Evolutionary conservation across 192 early-diverging fungal species (phyloP), one percentile per base, ranked within the genome.

Genomic region (Funneliformis geosporum): DNA sequence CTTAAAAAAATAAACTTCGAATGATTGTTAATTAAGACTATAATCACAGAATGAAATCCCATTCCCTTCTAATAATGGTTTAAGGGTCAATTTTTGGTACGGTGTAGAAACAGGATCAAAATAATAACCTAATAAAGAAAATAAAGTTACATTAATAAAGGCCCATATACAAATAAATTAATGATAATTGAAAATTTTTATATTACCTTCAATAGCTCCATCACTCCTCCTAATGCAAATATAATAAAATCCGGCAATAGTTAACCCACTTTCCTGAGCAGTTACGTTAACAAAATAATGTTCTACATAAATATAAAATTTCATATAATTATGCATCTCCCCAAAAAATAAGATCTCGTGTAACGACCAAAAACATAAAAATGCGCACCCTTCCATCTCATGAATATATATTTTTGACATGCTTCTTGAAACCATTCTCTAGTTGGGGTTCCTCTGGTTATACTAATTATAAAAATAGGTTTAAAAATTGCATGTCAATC

Each of bases 211-310:
- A 28, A 92, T 85, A 27, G 64, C 74, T 5, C 91, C 91, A 55
- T 90, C 89, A 27, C 78, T 79, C 7, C 89, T 86, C 64, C 86
- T 80, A 86, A 92, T 90, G 77, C 89, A 90, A 44, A 92, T 83
- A 72, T 92, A 92, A 81, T 92, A 92, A 66, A 92, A 92, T 23
- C 91, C 91, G 42, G 87, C 86, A 79, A 92, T 92, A 70, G 89
- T 90, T 75, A 92, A 80, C 42, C 87, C 86, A 16, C 83, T 85
- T n/a, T 88, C 87, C 73, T 82, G 84, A 39, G 87, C 84, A 40
- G 82, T 78, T 21, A 82, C 67, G 62, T 90, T 87, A 65, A 90
- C 84, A 86, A 92, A 90, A 76, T 85, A 84, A 62, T 76, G 84
- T 69, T 92, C 89, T 86, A 80, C 11, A 60, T 39, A 25, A 0